Conservation (phyloP, 2,329 filamentous ascomycete genomes). For the Anthostomella pinea region DNA sequence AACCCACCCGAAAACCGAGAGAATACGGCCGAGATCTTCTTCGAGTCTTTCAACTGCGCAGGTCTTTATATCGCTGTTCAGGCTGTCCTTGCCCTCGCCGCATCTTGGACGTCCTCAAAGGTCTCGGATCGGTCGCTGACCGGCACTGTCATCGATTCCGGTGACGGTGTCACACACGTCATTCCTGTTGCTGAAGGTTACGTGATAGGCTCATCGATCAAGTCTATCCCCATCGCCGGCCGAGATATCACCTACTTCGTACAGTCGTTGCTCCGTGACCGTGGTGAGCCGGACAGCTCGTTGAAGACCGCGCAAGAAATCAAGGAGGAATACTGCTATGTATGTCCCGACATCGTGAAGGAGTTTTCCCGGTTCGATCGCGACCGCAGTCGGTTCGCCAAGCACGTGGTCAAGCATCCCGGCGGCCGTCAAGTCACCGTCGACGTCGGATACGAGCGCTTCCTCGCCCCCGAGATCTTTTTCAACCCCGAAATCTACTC, state of each 20-base stretch:
- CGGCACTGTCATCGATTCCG: slow-evolving; percentile 96
- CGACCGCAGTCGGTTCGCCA: slow-evolving; percentile 85
- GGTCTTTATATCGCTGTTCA: slow-evolving; percentile 98
- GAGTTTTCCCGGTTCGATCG: slow-evolving; percentile 94
- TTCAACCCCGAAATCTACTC: slow-evolving; percentile 99
- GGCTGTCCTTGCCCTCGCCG: slow-evolving; percentile 91
- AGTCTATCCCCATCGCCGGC: slow-evolving; percentile 96
- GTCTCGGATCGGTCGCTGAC: slow-evolving; percentile 94
- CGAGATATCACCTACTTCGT: slow-evolving; percentile 99
- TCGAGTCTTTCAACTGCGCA: slow-evolving; percentile 99
- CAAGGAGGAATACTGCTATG: slow-evolving; percentile 98
- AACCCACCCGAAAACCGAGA: slow-evolving; percentile 99
- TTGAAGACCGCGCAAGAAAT: slow-evolving; percentile 97
- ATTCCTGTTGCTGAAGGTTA: slow-evolving; percentile 98
- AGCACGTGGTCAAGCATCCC: slow-evolving; percentile 82
- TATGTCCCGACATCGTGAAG: slow-evolving; percentile 98
- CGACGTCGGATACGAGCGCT: slow-evolving; percentile 96
- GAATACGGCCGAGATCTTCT: slow-evolving; percentile 99
- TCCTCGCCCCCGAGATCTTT: slow-evolving; percentile 97
- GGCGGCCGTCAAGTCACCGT: slow-evolving; percentile 82
- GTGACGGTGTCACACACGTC: slow-evolving; percentile 98
- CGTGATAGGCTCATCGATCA: slow-evolving; percentile 98
- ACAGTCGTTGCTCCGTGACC: slow-evolving; percentile 90
- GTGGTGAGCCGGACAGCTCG: slow-evolving; percentile 93
- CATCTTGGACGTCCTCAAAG: slow-evolving; percentile 98